A percentile compares a stretch with the other conserved stretches of the same genome.
Evolutionary conservation across 352 stramenopile species (phyloP).

Genomic region (Pythium brachiatum): DNA sequence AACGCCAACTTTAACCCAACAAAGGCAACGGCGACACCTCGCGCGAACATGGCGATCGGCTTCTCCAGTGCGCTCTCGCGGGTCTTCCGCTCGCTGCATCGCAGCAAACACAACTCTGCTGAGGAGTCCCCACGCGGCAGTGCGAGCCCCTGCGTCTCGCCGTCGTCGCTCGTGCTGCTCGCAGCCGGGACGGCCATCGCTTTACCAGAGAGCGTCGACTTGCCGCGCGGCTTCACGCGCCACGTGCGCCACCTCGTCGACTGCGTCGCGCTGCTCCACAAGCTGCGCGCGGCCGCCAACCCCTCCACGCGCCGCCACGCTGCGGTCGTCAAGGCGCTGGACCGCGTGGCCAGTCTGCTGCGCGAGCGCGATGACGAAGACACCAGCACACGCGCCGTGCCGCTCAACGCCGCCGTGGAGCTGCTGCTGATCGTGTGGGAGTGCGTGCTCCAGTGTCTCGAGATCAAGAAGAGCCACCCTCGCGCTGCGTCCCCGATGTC

Average conservation of each 20-base stretch:
- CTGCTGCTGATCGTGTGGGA: constrained; percentile 62
- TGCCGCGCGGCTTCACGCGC: constrained; percentile 24
- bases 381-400: constrained; percentile 20
- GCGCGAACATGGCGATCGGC: constrained; percentile 5
- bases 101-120: constrained; percentile 3
- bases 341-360: constrained; percentile 20
- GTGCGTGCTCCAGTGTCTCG: constrained; percentile 47
- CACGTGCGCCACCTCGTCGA: constrained; percentile 29
- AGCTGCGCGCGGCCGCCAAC: constrained; percentile 6
- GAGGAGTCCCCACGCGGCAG: not conserved
- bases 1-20: not conserved
- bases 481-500: not conserved
- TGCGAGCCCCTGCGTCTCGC: not conserved
- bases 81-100: constrained; percentile 23
- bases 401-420: constrained; percentile 36
- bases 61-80: constrained; percentile 23
- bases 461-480: constrained; percentile 10
- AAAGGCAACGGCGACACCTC: not conserved
- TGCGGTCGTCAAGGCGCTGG: constrained; percentile 23
- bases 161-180: constrained; percentile 7
- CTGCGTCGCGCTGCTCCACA: constrained; percentile 18
- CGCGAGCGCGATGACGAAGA: constrained; percentile 14
- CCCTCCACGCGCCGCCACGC: constrained; percentile 21
- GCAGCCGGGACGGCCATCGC: not conserved
- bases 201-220: constrained; percentile 5